Evolutionary conservation across 352 stramenopile genomes (phyloP).

Genomic region (Thalassiosira hispida): DNA sequence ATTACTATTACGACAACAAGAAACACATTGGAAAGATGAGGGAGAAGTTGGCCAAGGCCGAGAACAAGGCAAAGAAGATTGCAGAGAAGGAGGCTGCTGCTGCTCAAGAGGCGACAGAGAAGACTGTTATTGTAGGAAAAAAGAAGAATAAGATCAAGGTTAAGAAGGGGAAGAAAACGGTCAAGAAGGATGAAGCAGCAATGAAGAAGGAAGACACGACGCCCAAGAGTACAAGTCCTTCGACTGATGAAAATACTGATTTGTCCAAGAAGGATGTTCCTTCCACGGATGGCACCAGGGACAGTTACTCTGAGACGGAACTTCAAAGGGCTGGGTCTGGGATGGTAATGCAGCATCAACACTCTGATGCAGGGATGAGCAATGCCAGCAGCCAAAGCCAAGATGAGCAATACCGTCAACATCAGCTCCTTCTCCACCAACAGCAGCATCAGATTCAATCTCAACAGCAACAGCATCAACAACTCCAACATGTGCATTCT

Average conservation of each 20-base stretch:
- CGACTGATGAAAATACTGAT: conserved; percentile 6
- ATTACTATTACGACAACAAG: conserved; percentile 85
- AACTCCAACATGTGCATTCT: conserved; percentile 13
- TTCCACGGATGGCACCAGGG: conserved; percentile 1
- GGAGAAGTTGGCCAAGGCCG: conserved; percentile 32
- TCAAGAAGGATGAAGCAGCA: not conserved
- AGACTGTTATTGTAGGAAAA: conserved; percentile 1
- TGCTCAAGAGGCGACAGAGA: not conserved
- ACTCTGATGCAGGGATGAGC: too few species aligned
- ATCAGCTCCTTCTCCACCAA: conserved; percentile 23
- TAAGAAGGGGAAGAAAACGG: conserved; percentile 40
- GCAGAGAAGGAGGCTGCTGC: not conserved
- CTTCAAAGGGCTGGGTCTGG: not conserved
- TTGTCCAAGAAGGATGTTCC: not conserved
- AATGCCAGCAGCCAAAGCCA: too few species aligned
- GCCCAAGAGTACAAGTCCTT: not conserved
- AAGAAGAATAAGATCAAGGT: conserved; percentile 35
- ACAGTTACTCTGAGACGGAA: conserved; percentile 3
- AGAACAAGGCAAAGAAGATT: conserved; percentile 21
- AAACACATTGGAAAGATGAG: conserved; percentile 70
- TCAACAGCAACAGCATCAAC: conserved; percentile 18
- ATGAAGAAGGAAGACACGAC: not conserved
- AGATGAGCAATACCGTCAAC: conserved; percentile 33
- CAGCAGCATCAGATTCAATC: conserved; percentile 3
- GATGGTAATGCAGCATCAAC: not conserved